These are phyloP conservation scores for Mortierella sp. DNA, from an alignment of 371 early-diverging fungal species.

Conservation along the genomic window DNA sequence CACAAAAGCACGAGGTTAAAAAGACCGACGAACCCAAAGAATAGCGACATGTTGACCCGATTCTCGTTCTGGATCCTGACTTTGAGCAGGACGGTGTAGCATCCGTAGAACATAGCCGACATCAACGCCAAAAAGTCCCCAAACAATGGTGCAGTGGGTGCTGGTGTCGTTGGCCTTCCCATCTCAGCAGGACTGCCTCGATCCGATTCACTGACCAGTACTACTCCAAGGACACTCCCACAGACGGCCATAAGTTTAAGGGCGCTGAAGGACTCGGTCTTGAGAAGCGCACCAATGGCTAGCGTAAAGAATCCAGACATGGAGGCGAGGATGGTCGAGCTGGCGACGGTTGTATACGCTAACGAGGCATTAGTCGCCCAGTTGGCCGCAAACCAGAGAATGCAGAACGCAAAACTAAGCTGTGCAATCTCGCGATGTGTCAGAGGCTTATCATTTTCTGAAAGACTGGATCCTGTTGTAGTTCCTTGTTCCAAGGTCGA, in stretches of 20 bases:
- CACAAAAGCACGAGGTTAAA: slow-evolving; percentile 77
- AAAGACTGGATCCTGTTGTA: background rate
- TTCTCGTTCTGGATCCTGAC: slow-evolving; percentile 76
- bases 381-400: slow-evolving; percentile 86
- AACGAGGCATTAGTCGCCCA: slow-evolving; percentile 81
- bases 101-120: slow-evolving; percentile 84
- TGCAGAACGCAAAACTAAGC: slow-evolving; percentile 79
- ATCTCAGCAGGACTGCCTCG: too few relatives aligned
- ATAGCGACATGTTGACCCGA: slow-evolving; percentile 79
- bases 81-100: slow-evolving; percentile 82
- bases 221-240: slow-evolving; percentile 58
- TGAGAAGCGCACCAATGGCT: slow-evolving; percentile 71
- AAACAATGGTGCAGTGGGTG: slow-evolving; percentile 57
- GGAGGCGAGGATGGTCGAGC: slow-evolving; percentile 81
- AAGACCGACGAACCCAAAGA: slow-evolving; percentile 87
- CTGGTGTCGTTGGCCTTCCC: slow-evolving; percentile 9
- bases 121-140: slow-evolving; percentile 80
- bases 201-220: slow-evolving; percentile 40
- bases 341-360: slow-evolving; percentile 85
- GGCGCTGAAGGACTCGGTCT: slow-evolving; percentile 70
- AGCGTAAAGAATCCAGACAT: slow-evolving; percentile 86
- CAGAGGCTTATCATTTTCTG: slow-evolving; percentile 39
- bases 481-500: slow-evolving; percentile 46
- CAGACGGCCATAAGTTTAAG: slow-evolving; percentile 69
- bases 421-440: slow-evolving; percentile 66